These are phyloP conservation scores for Psilocybe azurescens DNA, from an alignment of 768 basidiomycete species.

Conservation along the genomic window DNA sequence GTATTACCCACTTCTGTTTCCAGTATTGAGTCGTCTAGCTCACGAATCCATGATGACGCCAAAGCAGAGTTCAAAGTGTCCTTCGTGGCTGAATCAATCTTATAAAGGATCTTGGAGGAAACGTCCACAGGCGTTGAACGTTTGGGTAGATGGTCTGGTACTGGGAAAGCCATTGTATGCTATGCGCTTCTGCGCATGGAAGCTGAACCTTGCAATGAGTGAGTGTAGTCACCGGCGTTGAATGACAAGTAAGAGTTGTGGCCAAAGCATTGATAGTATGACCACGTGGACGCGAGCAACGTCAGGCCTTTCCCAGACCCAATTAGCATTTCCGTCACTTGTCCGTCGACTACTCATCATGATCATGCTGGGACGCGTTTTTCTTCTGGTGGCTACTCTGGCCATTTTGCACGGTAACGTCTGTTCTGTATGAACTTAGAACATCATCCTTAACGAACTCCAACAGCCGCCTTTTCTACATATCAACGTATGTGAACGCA, in stretches of 20 bases:
- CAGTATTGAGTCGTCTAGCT: slow-evolving; percentile 74
- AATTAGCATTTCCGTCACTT: background rate
- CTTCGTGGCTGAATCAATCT: slow-evolving; percentile 65
- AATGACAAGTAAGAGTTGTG: slow-evolving; percentile 4
- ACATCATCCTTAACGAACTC: slow-evolving; percentile 8
- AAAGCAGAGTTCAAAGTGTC: slow-evolving; percentile 63
- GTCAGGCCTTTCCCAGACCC: background rate
- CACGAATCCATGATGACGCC: slow-evolving; percentile 71
- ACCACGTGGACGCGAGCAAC: slow-evolving; percentile 34
- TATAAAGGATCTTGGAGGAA: slow-evolving; percentile 72
- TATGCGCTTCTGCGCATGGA: slow-evolving; percentile 12
- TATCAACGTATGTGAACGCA: slow-evolving; percentile 68
- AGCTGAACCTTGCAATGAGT: slow-evolving; percentile 1
- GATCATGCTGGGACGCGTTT: slow-evolving; percentile 51
- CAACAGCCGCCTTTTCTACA: slow-evolving; percentile 75
- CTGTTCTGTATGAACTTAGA: slow-evolving; percentile 1
- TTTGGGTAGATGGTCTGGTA: slow-evolving; percentile 77
- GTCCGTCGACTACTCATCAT: background rate
- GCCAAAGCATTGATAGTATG: slow-evolving; percentile 7
- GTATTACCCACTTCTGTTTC: slow-evolving; percentile 65
- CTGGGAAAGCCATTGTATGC: slow-evolving; percentile 69
- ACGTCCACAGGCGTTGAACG: slow-evolving; percentile 64
- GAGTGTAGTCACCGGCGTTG: background rate
- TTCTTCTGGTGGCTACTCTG: slow-evolving; percentile 52
- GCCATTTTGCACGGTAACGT: slow-evolving; percentile 59